These are phyloP conservation scores for Rhododendron ovatum DNA, from an alignment of 148 eudicot species.

Conservation along the genomic window DNA sequence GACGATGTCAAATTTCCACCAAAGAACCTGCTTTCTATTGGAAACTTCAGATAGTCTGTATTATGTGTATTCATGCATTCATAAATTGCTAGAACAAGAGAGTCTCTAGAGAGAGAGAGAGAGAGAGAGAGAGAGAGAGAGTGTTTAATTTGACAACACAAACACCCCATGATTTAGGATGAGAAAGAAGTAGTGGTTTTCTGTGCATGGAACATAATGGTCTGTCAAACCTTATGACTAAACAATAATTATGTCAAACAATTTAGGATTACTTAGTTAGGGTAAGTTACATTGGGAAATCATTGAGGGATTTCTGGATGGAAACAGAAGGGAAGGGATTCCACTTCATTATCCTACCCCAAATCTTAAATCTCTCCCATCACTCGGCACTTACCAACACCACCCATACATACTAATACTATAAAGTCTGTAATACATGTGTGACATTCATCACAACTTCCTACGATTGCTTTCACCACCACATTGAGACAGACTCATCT, in stretches of 20 bases:
- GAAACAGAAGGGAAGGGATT: neutral
- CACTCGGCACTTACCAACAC: neutral
- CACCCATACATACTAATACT: neutral
- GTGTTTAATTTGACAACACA: too few species aligned
- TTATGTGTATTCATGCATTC: neutral
- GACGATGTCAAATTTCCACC: neutral
- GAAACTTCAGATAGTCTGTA: neutral
- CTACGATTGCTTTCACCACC: neutral
- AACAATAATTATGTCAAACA: neutral
- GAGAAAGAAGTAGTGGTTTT: too few species aligned
- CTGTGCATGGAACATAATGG: neutral
- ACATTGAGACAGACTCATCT: neutral
- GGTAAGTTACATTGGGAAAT: neutral
- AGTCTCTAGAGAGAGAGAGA: neutral
- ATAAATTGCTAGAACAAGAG: neutral
- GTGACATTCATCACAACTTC: neutral
- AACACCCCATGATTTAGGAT: too few species aligned
- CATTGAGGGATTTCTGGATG: neutral
- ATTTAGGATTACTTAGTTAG: neutral
- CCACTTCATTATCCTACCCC: neutral
- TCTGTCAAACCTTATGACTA: neutral
- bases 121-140: neutral
- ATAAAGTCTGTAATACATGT: neutral
- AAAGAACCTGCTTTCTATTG: neutral
- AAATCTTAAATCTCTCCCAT: neutral